Evolutionary conservation across 257 asterid genomes (phyloP).

Genomic region (Echites panduratus): DNA sequence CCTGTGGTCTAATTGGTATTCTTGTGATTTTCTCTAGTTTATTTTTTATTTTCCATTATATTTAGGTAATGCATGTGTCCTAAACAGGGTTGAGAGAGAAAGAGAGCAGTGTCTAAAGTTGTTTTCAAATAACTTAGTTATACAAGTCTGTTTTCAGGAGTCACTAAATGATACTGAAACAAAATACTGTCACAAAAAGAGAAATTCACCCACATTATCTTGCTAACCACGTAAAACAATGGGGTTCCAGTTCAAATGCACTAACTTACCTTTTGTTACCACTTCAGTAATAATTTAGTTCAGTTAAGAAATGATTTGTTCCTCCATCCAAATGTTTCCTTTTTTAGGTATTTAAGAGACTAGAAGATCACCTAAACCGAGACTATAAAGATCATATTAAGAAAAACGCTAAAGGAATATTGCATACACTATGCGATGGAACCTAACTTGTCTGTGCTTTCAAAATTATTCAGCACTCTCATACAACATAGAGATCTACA

Average conservation of each 20-base stretch:
- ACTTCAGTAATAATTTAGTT: not conserved
- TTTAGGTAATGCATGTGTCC: not conserved
- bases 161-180: not conserved
- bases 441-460: not conserved
- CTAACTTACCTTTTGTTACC: not conserved
- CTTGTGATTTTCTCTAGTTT: not conserved
- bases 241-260: not conserved
- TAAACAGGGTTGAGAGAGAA: not conserved
- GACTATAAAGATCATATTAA: not conserved
- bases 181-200: not conserved
- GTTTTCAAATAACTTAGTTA: not conserved
- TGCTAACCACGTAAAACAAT: not conserved
- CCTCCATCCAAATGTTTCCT: not conserved
- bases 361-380: not conserved
- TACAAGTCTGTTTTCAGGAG: not conserved
- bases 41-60: not conserved
- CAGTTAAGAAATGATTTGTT: not conserved
- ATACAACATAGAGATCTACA: not conserved
- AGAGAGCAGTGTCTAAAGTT: not conserved
- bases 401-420: not conserved
- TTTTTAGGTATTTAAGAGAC: not conserved
- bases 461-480: not conserved
- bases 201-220: not conserved
- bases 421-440: not conserved
- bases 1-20: not conserved